A percentile compares a stretch with the other conserved stretches of the same genome.
These are phyloP conservation scores for Fusarium poae DNA, from an alignment of 2,329 filamentous ascomycete genomes.

Conservation along the genomic window DNA sequence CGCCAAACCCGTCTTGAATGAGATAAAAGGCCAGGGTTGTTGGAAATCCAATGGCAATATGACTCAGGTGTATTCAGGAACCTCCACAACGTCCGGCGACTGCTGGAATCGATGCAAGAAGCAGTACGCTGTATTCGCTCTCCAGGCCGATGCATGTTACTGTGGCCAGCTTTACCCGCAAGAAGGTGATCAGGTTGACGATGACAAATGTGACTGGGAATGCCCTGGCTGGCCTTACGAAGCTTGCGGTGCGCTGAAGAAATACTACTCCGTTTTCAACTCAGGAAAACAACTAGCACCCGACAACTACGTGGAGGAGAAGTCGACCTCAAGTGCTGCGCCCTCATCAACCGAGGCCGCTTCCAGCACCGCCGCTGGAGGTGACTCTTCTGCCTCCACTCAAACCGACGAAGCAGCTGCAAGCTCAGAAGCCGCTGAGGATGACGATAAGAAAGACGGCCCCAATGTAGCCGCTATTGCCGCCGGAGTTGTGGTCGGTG, in stretches of 20 bases:
- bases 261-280: conserved; percentile 64
- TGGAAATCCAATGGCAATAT: conserved; percentile 60
- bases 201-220: conserved; percentile 71
- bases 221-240: conserved; percentile 74
- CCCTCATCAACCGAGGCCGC: conserved; percentile 47
- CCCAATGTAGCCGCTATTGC: conserved; percentile 87
- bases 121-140: conserved; percentile 70
- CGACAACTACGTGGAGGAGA: conserved; percentile 23
- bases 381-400: conserved; percentile 2
- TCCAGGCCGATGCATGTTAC: conserved; percentile 74
- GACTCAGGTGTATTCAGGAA: conserved; percentile 41
- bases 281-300: conserved; percentile 61
- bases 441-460: conserved; percentile 49
- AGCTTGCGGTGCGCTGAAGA: conserved; percentile 66
- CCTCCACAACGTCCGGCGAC: conserved; percentile 54
- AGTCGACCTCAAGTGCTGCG: conserved; percentile 33
- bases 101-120: conserved; percentile 59
- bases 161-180: conserved; percentile 80
- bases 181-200: conserved; percentile 63
- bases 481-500: conserved; percentile 87
- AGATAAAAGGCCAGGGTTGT: conserved; percentile 64
- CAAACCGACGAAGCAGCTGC: conserved; percentile 32
- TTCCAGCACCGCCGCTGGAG: conserved; percentile 34
- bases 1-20: conserved; percentile 53
- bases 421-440: conserved; percentile 1